phyloP scores from a whole-genome alignment of 1,139 yeast genomes.

The Maudiozyma humilis region DNA sequence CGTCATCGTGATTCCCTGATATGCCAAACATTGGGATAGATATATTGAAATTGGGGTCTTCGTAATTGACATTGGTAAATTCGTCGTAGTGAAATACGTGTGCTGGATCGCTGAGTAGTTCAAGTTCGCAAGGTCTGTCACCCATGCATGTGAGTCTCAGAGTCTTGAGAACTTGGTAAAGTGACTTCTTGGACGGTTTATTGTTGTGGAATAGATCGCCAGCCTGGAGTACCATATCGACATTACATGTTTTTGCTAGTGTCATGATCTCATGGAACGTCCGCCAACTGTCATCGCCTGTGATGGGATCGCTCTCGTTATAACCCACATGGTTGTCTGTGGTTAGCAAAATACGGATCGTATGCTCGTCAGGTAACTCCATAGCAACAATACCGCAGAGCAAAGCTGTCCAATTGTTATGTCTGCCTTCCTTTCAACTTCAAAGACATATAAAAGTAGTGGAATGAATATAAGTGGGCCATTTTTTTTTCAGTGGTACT shows the following conservation, averaged over 20 bases:
- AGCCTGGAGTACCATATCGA: conserved; percentile 84
- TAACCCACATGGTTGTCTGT: conserved; percentile 97
- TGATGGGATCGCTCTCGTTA: conserved; percentile 77
- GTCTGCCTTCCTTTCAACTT: no score
- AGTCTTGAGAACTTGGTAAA: conserved; percentile 74
- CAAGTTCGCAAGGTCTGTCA: conserved; percentile 80
- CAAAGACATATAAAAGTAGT: no score
- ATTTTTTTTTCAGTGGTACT: no score
- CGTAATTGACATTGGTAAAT: conserved; percentile 69
- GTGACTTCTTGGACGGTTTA: conserved; percentile 78
- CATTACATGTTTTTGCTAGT: conserved; percentile 63
- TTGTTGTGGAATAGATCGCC: conserved; percentile 92
- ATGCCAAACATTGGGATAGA: conserved; percentile 92
- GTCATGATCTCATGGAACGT: conserved; percentile 79
- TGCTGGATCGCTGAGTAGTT: conserved; percentile 72
- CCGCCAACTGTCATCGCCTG: conserved; percentile 84
- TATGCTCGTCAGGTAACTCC: conserved; percentile 38
- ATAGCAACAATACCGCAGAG: no score
- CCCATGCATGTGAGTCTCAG: conserved; percentile 72
- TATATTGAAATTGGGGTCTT: conserved; percentile 81
- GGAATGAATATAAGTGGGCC: no score
- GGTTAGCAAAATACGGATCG: conserved; percentile 70
- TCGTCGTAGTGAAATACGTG: conserved; percentile 43
- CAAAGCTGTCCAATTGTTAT: no score
- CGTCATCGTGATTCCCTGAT: conserved; percentile 95